Base-by-base conservation (phyloP, 2,329 filamentous ascomycete genomes). In the Fusarium tanahbumbuense region DNA sequence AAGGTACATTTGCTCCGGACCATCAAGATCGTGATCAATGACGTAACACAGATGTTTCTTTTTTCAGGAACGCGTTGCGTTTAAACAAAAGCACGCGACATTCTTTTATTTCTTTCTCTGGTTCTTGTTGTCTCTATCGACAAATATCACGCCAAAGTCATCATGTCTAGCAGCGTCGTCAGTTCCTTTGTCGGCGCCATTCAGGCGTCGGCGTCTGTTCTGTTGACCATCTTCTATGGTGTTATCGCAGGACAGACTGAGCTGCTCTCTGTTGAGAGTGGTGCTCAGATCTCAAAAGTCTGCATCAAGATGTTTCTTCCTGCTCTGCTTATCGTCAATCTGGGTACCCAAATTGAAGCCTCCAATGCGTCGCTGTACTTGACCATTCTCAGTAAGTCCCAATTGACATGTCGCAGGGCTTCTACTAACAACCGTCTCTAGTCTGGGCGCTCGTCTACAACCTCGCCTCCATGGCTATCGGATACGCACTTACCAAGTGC, bases 291-390 rank as follows among this genome's bases (percentile, higher is more conserved):
- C 41, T 69, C 66, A 13, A 65, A 53, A 40, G 47, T 69, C 32
- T 69, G 66, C 28, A 69, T 69, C 50, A 69, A 69, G 13, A 69
- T 69, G 66, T 69, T 69, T 45, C 66, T 69, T 3, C 66, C 66
- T 5, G 66, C 66, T 25, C 55, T 69, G 9, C 60, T 69, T 6
- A 18, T 69, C 2, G 65, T 69, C n/a, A 69, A 69, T 25, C 66
- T 69, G 2, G 66, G 66, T 12, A 23, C 66, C 0, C 66, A 69
- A 12, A 65, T 69, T 16, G 55, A 69, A 27, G 16, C 37, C 12
- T 69, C 66, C 7, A 69, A 69, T 40, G 66, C 60, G 20, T 23
- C 54, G 15, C 41, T 47, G 8, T 69, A 69, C 30, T 12, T 69
- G 8, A 49, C 57, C 3, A 66, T 69, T 7, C 41, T 69, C 3